Evolutionary conservation across 2,329 filamentous ascomycete genomes (phyloP).

Genomic region (Hypoxylon sp.): DNA sequence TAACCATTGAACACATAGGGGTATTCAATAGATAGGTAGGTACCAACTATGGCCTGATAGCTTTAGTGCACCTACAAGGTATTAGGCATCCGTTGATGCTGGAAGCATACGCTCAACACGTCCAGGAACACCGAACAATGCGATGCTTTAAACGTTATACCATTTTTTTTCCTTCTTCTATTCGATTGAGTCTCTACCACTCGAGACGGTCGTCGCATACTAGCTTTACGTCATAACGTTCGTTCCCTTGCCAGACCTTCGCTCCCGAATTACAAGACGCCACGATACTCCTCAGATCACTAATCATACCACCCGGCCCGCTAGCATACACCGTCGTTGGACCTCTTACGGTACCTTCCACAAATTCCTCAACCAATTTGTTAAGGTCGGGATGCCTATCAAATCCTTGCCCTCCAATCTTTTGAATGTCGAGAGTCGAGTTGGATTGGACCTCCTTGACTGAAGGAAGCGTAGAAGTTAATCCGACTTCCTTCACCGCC

Average conservation of each 20-base stretch:
- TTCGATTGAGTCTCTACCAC: slow-evolving; percentile 54
- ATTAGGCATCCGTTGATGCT: not conserved
- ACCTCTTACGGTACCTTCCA: slow-evolving; percentile 62
- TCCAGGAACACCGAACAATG: not conserved
- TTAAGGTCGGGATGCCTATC: slow-evolving; percentile 62
- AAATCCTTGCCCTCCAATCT: slow-evolving; percentile 50
- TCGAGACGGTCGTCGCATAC: slow-evolving; percentile 74
- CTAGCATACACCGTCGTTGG: slow-evolving; percentile 71
- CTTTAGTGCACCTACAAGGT: not conserved
- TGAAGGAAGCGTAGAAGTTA: slow-evolving; percentile 45
- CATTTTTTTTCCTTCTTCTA: slow-evolving; percentile 26
- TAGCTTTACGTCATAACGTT: slow-evolving; percentile 68
- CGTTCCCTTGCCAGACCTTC: slow-evolving; percentile 71
- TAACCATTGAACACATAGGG: not conserved
- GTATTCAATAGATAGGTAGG: not conserved
- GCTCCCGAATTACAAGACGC: slow-evolving; percentile 66
- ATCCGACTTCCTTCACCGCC: slow-evolving; percentile 49
- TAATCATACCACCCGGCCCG: slow-evolving; percentile 72
- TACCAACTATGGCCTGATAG: not conserved
- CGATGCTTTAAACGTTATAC: slow-evolving; percentile 14
- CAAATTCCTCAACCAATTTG: slow-evolving; percentile 64
- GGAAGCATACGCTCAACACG: not conserved
- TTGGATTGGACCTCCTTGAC: slow-evolving; percentile 47
- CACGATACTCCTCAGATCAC: slow-evolving; percentile 68
- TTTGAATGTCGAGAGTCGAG: slow-evolving; percentile 52